Base-by-base conservation (phyloP, 805 yeast genomes). In the Suhomyces kilbournensis region DNA sequence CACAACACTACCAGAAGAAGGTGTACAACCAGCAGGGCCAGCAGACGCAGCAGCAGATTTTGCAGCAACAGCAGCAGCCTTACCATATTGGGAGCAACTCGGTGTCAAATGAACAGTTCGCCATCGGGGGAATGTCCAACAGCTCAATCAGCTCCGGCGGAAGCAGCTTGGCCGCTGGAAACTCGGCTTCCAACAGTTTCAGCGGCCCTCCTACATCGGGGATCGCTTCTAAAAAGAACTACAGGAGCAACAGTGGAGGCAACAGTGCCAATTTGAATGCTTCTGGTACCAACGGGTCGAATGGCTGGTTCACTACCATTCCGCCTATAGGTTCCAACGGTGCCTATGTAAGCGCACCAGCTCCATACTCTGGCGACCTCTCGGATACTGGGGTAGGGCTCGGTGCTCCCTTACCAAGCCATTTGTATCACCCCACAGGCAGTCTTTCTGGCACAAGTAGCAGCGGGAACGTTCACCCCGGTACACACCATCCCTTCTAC, bases 141-240 rank as follows among this genome's bases (percentile, higher is more conserved):
- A 43, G 56, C 10, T 49, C 53, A 6, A 39, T 52, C 8, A 47
- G 51, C 23, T 53, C 56, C 3, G 25, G 32, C 10, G 49, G 43
- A 22, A 51, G 49, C 45, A 47, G 12, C n/a, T 28, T 45, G 14
- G 15, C 39, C 4, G 49, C 38, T n/a, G 46, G 43, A 7, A 22
- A 23, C 20, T 44, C 51, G 26, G 35, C 17, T 17, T 44, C 46
- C 15, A 49, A 35, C 23, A 40, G 54, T 15, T 46, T 44, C 32
- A 47, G 51, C 30, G 48, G 48, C 10, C 20, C 43, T 22, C 17
- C 43, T n/a, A 7, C 25, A 1, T 45, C 47, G 19, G 15, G 26
- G 3, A 50, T 19, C 10, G 45, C 48, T 7, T 7, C 52, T 17
- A 56, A 56, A 35, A 54, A 54, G 34, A 53, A 52, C 14, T 56